Conservation (phyloP, 352 stramenopile species). For the Halophytophthora batemanensis region DNA sequence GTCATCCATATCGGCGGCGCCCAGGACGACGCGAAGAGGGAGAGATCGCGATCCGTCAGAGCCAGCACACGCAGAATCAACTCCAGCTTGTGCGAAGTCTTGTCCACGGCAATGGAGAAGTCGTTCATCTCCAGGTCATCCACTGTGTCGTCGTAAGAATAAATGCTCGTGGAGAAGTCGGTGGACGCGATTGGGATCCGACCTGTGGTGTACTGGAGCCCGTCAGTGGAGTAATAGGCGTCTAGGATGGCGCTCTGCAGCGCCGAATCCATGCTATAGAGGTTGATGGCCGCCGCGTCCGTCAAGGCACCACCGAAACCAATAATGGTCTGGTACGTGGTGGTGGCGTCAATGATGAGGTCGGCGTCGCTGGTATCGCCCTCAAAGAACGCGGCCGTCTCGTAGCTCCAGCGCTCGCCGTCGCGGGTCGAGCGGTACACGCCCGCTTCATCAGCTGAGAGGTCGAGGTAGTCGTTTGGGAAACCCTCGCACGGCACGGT, state of each 20-base stretch:
- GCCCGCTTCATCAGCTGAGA: conserved; percentile 35
- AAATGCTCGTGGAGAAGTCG: conserved; percentile 84
- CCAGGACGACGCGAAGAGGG: conserved; percentile 86
- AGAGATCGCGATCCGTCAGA: conserved; percentile 35
- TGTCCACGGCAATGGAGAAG: conserved; percentile 80
- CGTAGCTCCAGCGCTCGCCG: conserved; percentile 47
- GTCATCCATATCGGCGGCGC: conserved; percentile 88
- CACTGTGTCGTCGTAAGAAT: conserved; percentile 76
- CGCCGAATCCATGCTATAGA: conserved; percentile 52
- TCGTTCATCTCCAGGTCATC: conserved; percentile 62
- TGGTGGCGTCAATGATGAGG: conserved; percentile 46
- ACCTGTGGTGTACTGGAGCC: conserved; percentile 74
- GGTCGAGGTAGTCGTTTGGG: conserved; percentile 39
- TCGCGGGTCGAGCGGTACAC: conserved; percentile 47
- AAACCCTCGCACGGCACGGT: conserved; percentile 55
- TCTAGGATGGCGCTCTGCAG: conserved; percentile 70
- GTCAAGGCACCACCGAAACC: conserved; percentile 91
- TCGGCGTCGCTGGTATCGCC: conserved; percentile 24
- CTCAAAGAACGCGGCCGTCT: conserved; percentile 25
- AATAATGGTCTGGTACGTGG: conserved; percentile 73
- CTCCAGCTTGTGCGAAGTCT: conserved; percentile 62
- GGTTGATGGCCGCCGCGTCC: conserved; percentile 74
- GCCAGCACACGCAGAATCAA: conserved; percentile 59
- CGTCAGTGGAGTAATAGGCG: conserved; percentile 67
- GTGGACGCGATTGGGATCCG: conserved; percentile 80